Evolutionary conservation across 371 early-diverging fungal species (phyloP).

Genomic region (Encephalitozoon romaleae): DNA sequence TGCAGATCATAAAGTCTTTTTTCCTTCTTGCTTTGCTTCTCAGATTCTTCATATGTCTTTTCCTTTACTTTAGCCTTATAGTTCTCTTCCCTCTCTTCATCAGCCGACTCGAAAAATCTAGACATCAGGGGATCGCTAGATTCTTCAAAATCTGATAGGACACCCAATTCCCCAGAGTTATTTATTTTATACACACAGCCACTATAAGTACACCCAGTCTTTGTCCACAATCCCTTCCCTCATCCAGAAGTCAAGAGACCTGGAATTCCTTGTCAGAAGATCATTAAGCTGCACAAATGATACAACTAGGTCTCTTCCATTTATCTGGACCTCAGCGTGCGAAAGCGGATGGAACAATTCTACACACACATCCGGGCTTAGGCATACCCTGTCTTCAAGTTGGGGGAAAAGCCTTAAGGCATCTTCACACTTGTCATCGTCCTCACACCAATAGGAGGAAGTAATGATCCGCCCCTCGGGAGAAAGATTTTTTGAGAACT

Average conservation of each 20-base stretch:
- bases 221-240: slow-evolving; percentile 21
- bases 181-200: not conserved
- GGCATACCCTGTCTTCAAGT: not conserved
- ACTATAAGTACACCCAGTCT: slow-evolving; percentile 16
- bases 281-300: slow-evolving; percentile 1
- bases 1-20: slow-evolving; percentile 23
- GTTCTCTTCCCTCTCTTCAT: slow-evolving; percentile 49
- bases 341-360: slow-evolving; percentile 16
- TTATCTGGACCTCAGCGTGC: slow-evolving; percentile 7
- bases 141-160: not conserved
- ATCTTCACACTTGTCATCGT: slow-evolving; percentile 19
- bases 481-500: not conserved
- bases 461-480: not conserved
- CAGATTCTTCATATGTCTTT: not conserved
- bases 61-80: not conserved
- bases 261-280: slow-evolving; percentile 4
- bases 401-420: not conserved
- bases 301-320: not conserved
- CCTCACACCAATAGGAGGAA: not conserved
- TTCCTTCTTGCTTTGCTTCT: slow-evolving; percentile 23
- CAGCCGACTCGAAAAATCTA: slow-evolving; percentile 42
- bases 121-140: slow-evolving; percentile 22
- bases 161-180: not conserved
- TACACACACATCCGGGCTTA: slow-evolving; percentile 13
- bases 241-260: slow-evolving; percentile 34